Percentiles rank a stretch among this genome's conserved stretches.
Conservation (phyloP, 257 asterid species). For the Gentiana macrophylla region DNA sequence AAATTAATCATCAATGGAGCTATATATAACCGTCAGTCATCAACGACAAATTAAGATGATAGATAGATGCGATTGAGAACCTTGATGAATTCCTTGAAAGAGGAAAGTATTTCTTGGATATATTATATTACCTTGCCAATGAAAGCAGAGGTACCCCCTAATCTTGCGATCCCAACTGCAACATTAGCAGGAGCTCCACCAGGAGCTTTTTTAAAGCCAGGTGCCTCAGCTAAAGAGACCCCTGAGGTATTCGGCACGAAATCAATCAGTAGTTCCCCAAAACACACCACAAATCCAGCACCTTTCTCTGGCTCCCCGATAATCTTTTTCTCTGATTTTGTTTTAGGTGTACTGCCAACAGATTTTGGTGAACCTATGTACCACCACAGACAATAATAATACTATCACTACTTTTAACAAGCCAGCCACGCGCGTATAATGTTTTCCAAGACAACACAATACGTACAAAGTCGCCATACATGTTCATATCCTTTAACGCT, state of each 20-base stretch:
- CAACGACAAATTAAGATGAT: too few species aligned
- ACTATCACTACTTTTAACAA: too few species aligned
- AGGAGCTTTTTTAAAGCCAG: constrained; percentile 25
- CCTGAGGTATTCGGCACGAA: constrained; percentile 18
- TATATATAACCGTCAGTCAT: too few species aligned
- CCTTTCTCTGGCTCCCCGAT: not conserved
- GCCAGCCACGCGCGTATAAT: too few species aligned
- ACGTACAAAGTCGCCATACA: too few species aligned
- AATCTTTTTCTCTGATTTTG: not conserved
- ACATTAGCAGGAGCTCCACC: constrained; percentile 26
- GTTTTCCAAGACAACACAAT: too few species aligned
- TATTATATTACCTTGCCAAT: constrained; percentile 16
- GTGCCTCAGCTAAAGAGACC: constrained; percentile 21
- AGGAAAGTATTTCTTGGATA: too few species aligned
- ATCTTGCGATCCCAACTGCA: constrained; percentile 17
- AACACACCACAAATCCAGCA: constrained; percentile 17
- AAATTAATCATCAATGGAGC: too few species aligned
- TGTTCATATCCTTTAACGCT: too few species aligned
- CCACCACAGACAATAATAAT: too few species aligned
- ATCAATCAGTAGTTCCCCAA: constrained; percentile 20
- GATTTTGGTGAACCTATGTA: constrained; percentile 3
- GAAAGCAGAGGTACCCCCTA: constrained; percentile 21
- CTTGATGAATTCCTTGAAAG: too few species aligned
- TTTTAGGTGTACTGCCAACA: constrained; percentile 3
- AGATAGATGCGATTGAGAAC: too few species aligned